Conservation (phyloP, 2,329 filamentous ascomycete species). For the Hyphodiscus sp. region DNA sequence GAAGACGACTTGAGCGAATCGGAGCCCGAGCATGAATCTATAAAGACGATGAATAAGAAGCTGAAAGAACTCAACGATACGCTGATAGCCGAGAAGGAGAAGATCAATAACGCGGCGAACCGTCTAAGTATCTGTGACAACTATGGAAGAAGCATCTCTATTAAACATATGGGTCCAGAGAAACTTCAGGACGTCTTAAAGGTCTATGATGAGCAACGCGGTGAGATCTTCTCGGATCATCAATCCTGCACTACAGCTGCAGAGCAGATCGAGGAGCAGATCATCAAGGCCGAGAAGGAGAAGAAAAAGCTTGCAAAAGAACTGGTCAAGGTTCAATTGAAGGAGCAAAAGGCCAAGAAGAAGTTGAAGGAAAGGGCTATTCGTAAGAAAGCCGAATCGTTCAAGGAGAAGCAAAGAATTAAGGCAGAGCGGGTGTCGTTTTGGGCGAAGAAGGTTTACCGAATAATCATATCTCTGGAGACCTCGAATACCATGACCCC, state of each 20-base stretch:
- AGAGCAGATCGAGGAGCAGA: conserved; percentile 31
- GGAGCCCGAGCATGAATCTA: conserved; percentile 23
- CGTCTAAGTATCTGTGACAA: conserved; percentile 24
- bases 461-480: conserved; percentile 46
- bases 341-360: conserved; percentile 31
- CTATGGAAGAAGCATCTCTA: conserved; percentile 20
- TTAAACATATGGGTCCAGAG: conserved; percentile 11
- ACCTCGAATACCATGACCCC: conserved; percentile 35
- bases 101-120: conserved; percentile 24
- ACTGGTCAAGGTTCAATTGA: conserved; percentile 29
- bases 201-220: conserved; percentile 24
- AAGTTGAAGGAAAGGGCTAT: conserved; percentile 32
- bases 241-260: conserved; percentile 29
- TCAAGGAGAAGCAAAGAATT: conserved; percentile 39
- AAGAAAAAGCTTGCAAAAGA: conserved; percentile 23
- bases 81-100: conserved; percentile 26
- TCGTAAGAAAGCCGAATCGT: conserved; percentile 33
- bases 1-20: conserved; percentile 28
- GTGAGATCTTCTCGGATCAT: conserved; percentile 35
- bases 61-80: conserved; percentile 20
- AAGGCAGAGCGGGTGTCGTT: conserved; percentile 38
- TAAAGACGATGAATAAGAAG: conserved; percentile 17
- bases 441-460: conserved; percentile 45
- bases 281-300: conserved; percentile 31
- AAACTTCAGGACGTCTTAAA: conserved; percentile 21